These are phyloP conservation scores for Stellera chamaejasme DNA, from an alignment of 345 rosid species.

Conservation along the genomic window DNA sequence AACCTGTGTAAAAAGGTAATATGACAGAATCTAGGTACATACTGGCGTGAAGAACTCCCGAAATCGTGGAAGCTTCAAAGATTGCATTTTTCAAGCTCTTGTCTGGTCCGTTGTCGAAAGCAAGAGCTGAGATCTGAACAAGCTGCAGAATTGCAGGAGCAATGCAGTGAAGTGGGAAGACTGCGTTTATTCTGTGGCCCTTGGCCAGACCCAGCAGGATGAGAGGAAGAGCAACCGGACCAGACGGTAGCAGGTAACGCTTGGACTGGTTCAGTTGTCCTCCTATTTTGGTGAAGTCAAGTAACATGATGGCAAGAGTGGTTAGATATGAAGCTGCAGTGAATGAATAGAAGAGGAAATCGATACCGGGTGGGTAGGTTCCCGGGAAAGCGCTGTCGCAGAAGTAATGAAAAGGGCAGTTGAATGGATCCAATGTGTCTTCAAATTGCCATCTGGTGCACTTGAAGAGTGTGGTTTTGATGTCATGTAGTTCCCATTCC, in stretches of 20 bases:
- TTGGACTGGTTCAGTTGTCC: slow-evolving; percentile 22
- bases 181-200: slow-evolving; percentile 54
- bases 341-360: slow-evolving; percentile 35
- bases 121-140: slow-evolving; percentile 51
- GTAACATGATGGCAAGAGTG: slow-evolving; percentile 31
- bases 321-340: slow-evolving; percentile 36
- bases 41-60: slow-evolving; percentile 74
- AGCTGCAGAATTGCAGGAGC: slow-evolving; percentile 68
- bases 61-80: slow-evolving; percentile 67
- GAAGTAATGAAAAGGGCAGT: slow-evolving; percentile 78
- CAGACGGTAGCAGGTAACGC: slow-evolving; percentile 56
- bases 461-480: slow-evolving; percentile 47
- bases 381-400: slow-evolving; percentile 64
- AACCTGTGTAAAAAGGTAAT: slow-evolving; percentile 79
- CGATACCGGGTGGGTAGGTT: slow-evolving; percentile 36
- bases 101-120: slow-evolving; percentile 37
- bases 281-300: slow-evolving; percentile 28
- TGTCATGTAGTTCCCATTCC: slow-evolving; percentile 35
- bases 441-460: slow-evolving; percentile 77
- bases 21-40: slow-evolving; percentile 62
- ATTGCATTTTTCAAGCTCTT: slow-evolving; percentile 47
- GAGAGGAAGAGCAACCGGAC: slow-evolving; percentile 59
- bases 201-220: slow-evolving; percentile 54
- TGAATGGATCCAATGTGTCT: slow-evolving; percentile 68
- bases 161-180: slow-evolving; percentile 45